These are phyloP conservation scores for Euphorbia tirucalli DNA, from an alignment of 345 rosid species.

Conservation along the genomic window DNA sequence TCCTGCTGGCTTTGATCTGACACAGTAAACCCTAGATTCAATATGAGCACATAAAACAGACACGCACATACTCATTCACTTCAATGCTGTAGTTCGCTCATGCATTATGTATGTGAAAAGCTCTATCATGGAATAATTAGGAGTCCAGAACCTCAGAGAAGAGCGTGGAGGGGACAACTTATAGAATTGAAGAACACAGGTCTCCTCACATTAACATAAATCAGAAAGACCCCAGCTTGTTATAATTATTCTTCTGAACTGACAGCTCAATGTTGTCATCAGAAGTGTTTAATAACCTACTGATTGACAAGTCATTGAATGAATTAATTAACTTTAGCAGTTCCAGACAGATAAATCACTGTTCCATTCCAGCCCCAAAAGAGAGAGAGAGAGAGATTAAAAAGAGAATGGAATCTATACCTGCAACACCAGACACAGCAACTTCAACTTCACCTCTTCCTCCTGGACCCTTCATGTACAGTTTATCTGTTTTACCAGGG, in stretches of 20 bases:
- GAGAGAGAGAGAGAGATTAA: background rate
- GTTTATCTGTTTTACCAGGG: conserved; percentile 75
- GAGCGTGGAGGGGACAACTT: background rate
- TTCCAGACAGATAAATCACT: background rate
- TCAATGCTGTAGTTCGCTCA: background rate
- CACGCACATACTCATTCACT: conserved; percentile 14
- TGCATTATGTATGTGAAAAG: background rate
- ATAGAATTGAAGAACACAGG: background rate
- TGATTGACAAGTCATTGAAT: background rate
- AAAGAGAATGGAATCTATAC: conserved; percentile 32
- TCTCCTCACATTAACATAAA: background rate
- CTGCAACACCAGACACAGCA: conserved; percentile 91
- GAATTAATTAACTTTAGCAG: background rate
- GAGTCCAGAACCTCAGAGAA: background rate
- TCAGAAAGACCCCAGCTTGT: background rate
- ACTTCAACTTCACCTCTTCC: conserved; percentile 99
- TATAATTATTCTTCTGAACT: background rate
- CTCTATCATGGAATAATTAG: conserved; percentile 1
- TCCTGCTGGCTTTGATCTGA: conserved; percentile 95
- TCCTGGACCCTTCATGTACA: conserved; percentile 97
- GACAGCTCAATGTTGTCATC: background rate
- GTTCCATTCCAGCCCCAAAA: no score
- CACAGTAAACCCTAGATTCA: conserved; percentile 28
- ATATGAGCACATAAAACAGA: conserved; percentile 2
- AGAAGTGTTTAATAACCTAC: background rate